Evolutionary conservation across 768 basidiomycete genomes (phyloP), one percentile per base, ranked within the genome.

Genomic region (Trametes punicea): DNA sequence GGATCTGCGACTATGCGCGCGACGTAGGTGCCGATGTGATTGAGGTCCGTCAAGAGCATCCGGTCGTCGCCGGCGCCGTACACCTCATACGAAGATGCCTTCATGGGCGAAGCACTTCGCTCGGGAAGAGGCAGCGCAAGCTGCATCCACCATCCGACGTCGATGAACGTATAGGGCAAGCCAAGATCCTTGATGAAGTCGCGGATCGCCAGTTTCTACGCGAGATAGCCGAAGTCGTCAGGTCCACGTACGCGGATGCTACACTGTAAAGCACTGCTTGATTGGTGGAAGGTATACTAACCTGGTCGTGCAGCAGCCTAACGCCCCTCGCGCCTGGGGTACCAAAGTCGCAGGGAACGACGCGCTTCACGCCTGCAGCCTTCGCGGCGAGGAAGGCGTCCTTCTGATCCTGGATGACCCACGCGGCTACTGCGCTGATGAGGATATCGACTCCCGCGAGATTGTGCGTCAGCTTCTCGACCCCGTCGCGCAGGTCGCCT

Each of bases 71-170:
- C 67, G 9, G 42, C 42, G 1, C 55, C 63, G 56, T 65, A 63
- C 26, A 67, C 16, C 30, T 39, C 50, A 16, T 49, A 26, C 2
- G 51, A 49, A 4, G 6, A n/a, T 10, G 29, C 42, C 36, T 45
- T 53, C 5, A 42, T 20, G 31, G 23, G 6, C 13, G 16, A 27
- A 16, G 20, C 31, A 21, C 38, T 49, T 1, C 36, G 46, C 18
- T 46, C 15, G 3, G 39, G 40, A 9, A 42, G 27, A 3, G 64
- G 53, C 7, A 65, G 42, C 9, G 53, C 6, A 6, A 62, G 15
- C 49, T 71, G 67, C 61, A 64, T 62, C 70, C 71, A 72, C 57
- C 60, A 69, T 5, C 71, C 69, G n/a, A 68, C 67, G 46, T 70
- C 70, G 47, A 72, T 68, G 56, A 69, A 65, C 7, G 71, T 71